A percentile compares a stretch with the other conserved stretches of the same genome.
Conservation (phyloP, 768 basidiomycete genomes). For the Leucocoprinus leucothites region DNA sequence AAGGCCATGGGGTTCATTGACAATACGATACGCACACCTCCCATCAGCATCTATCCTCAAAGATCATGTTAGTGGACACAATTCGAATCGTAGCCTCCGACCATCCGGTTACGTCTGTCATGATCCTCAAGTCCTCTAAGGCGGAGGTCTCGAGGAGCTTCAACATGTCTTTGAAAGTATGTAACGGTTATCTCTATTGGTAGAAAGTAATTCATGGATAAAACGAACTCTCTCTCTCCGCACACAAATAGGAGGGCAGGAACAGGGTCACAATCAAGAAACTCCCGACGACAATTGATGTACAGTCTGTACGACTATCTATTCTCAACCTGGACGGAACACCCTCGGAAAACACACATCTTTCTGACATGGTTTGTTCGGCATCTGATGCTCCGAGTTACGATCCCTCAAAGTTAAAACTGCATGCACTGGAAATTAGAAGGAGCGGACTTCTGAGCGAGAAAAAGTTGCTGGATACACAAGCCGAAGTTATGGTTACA, state of each 20-base stretch:
- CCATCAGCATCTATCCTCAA: no score
- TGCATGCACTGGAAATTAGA: constrained; percentile 32
- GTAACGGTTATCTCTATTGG: not conserved
- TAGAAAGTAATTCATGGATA: no score
- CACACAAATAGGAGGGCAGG: constrained; percentile 43
- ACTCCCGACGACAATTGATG: constrained; percentile 48
- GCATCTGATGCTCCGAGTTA: constrained; percentile 16
- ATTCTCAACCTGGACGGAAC: constrained; percentile 38
- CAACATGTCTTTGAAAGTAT: constrained; percentile 44
- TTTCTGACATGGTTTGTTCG: constrained; percentile 56
- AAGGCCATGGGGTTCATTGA: no score
- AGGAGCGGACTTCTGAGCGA: constrained; percentile 35
- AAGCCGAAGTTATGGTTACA: constrained; percentile 36
- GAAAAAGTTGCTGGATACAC: constrained; percentile 35
- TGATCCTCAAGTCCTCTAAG: constrained; percentile 52
- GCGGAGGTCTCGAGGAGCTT: constrained; percentile 57
- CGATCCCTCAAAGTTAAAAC: constrained; percentile 25
- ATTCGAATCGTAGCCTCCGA: constrained; percentile 29
- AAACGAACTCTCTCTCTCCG: no score
- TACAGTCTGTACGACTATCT: constrained; percentile 49
- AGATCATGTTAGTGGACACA: not conserved
- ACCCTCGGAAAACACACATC: constrained; percentile 16
- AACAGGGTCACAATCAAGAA: constrained; percentile 48
- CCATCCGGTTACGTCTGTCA: constrained; percentile 49
- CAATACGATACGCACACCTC: no score